Percentiles rank a stretch among this genome's conserved stretches.
These are phyloP conservation scores for Pleoardoris graminearum DNA, from an alignment of 2,329 filamentous ascomycete species.

Conservation along the genomic window DNA sequence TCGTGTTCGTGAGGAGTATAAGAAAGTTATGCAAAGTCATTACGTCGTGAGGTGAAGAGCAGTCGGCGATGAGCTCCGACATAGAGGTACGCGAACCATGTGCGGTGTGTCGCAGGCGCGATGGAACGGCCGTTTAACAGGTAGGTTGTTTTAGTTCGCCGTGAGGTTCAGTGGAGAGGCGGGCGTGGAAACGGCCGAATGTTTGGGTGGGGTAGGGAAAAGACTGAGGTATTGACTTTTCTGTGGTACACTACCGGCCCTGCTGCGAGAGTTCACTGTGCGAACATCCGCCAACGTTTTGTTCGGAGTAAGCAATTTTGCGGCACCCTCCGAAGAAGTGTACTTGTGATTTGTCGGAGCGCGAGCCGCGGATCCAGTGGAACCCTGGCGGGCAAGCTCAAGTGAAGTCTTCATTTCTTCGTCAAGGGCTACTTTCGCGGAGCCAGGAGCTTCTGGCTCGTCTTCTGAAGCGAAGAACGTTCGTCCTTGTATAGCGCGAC, in stretches of 20 bases:
- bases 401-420: constrained; percentile 30
- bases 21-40: constrained; percentile 15
- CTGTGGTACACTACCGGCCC: constrained; percentile 29
- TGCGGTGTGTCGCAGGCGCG: neutral
- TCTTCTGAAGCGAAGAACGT: constrained; percentile 38
- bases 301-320: constrained; percentile 31
- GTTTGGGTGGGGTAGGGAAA: constrained; percentile 39
- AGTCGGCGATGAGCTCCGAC: neutral
- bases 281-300: neutral
- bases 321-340: constrained; percentile 38
- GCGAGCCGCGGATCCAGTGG: constrained; percentile 19
- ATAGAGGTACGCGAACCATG: neutral
- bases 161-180: constrained; percentile 3
- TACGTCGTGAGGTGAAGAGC: constrained; percentile 14
- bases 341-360: constrained; percentile 32
- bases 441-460: constrained; percentile 17
- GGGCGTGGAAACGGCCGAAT: constrained; percentile 16
- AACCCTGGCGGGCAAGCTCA: constrained; percentile 32
- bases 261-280: constrained; percentile 23
- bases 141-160: neutral
- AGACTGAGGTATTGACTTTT: constrained; percentile 34
- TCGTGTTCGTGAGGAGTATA: constrained; percentile 21
- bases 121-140: neutral
- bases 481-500: constrained; percentile 23
- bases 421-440: constrained; percentile 17